These are phyloP conservation scores for Trypanosoma vivax DNA, from an alignment of 208 protist genomes.

Conservation along the genomic window DNA sequence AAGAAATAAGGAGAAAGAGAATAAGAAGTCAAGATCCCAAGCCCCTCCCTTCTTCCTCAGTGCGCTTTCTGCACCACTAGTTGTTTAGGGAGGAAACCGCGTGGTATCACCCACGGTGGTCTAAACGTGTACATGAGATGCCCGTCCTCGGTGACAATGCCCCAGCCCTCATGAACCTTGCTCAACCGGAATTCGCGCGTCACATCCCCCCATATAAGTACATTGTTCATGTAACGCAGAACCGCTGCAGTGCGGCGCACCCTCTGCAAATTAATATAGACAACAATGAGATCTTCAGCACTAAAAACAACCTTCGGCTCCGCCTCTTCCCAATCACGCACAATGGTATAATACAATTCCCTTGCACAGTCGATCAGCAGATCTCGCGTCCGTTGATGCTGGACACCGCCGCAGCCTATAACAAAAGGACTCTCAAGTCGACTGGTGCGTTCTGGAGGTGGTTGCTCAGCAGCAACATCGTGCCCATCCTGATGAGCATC, in stretches of 20 bases:
- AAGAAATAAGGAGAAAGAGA: not conserved
- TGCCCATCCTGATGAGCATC: conserved; percentile 64
- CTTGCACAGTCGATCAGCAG: conserved; percentile 78
- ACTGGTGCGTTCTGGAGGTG: conserved; percentile 64
- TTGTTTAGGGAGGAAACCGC: conserved; percentile 50
- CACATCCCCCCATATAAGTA: conserved; percentile 46
- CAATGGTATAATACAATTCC: conserved; percentile 54
- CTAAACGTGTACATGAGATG: conserved; percentile 84
- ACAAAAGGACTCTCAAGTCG: conserved; percentile 68
- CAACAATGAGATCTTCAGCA: conserved; percentile 82
- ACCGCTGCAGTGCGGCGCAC: conserved; percentile 32
- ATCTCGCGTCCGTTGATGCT: conserved; percentile 64
- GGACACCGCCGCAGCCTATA: conserved; percentile 26
- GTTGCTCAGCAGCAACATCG: conserved; percentile 57
- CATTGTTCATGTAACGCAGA: conserved; percentile 79
- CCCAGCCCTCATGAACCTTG: conserved; percentile 81
- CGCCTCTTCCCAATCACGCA: conserved; percentile 63
- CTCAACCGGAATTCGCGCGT: conserved; percentile 57
- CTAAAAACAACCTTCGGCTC: conserved; percentile 75
- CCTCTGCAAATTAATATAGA: conserved; percentile 49
- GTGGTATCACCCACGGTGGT: conserved; percentile 75
- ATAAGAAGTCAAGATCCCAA: not conserved
- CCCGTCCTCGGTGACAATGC: conserved; percentile 75
- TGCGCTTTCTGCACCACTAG: conserved; percentile 17
- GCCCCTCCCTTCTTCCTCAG: not conserved